phyloP scores from a whole-genome alignment of 2,329 filamentous ascomycete species.

The Didymellaceae sp. region DNA sequence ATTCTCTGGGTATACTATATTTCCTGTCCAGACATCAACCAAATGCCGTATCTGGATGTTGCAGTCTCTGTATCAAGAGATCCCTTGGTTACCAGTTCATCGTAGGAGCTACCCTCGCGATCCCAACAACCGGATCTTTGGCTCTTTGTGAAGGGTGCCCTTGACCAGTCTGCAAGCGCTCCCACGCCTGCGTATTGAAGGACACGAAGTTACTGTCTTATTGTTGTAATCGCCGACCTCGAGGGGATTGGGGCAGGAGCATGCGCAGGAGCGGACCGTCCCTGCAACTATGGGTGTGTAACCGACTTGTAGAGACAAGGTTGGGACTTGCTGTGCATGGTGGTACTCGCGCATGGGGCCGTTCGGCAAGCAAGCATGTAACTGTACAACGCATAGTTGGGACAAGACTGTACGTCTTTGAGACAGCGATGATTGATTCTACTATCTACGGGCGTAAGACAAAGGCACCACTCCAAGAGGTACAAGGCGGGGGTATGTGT shows the following conservation, averaged over 20 bases:
- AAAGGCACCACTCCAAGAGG: constrained; percentile 3
- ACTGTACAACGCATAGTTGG: not conserved
- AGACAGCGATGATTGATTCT: not conserved
- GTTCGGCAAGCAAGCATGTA: not conserved
- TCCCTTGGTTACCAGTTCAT: constrained; percentile 1
- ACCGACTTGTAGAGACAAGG: not conserved
- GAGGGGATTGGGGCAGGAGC: not conserved
- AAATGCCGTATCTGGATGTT: not conserved
- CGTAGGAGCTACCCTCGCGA: not conserved
- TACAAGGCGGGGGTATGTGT: constrained; percentile 17
- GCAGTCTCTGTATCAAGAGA: not conserved
- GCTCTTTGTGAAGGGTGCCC: not conserved
- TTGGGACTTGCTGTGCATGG: not conserved
- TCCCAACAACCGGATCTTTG: not conserved
- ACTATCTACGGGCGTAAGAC: constrained; percentile 2
- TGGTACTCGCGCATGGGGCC: not conserved
- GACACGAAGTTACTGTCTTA: not conserved
- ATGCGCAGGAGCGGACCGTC: constrained; percentile 1
- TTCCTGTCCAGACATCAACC: not conserved
- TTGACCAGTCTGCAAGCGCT: not conserved
- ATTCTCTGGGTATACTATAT: too few relatives aligned
- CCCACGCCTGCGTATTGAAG: not conserved
- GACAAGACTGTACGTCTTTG: not conserved
- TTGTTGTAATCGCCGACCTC: not conserved
- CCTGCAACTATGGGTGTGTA: not conserved